phyloP scores from a whole-genome alignment of 495 filamentous ascomycete species.

The Antarctomyces pellizariae region DNA sequence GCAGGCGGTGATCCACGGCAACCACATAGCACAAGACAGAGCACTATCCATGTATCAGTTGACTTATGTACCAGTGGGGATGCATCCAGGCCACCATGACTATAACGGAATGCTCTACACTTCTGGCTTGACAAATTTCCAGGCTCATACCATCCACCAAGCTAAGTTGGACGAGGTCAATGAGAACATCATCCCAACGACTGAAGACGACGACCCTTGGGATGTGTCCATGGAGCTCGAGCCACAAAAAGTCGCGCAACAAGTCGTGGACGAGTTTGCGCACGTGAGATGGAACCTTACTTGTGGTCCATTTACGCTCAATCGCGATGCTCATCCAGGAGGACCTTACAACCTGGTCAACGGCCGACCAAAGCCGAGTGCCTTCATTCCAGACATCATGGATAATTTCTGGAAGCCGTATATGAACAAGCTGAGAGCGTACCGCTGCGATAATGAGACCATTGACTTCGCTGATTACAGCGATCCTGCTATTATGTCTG shows the following conservation, averaged over 20 bases:
- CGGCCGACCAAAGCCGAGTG: constrained; percentile 2
- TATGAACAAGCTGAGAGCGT: constrained; percentile 38
- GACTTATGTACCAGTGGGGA: too few species aligned
- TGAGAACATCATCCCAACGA: constrained; percentile 2
- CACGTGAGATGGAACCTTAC: constrained; percentile 4
- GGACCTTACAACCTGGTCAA: not conserved
- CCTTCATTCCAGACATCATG: constrained; percentile 9
- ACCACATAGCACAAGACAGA: too few species aligned
- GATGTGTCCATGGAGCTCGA: constrained; percentile 1
- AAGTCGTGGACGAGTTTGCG: constrained; percentile 5
- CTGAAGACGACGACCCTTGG: not conserved
- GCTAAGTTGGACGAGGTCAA: too few species aligned
- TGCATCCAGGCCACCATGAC: too few species aligned
- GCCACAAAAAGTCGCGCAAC: constrained; percentile 1
- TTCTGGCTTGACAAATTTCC: too few species aligned
- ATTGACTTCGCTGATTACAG: too few species aligned
- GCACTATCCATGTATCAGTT: too few species aligned
- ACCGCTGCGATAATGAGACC: too few species aligned
- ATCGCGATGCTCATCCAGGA: constrained; percentile 1
- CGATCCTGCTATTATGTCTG: too few species aligned
- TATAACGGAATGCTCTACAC: too few species aligned
- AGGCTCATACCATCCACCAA: too few species aligned
- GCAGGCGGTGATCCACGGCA: too few species aligned
- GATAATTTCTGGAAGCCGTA: constrained; percentile 34
- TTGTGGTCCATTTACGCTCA: constrained; percentile 1